Evolutionary conservation across 1,284 basidiomycete genomes (phyloP), one percentile per base, ranked within the genome.

Genomic region (Fomitopsis pinicola): DNA sequence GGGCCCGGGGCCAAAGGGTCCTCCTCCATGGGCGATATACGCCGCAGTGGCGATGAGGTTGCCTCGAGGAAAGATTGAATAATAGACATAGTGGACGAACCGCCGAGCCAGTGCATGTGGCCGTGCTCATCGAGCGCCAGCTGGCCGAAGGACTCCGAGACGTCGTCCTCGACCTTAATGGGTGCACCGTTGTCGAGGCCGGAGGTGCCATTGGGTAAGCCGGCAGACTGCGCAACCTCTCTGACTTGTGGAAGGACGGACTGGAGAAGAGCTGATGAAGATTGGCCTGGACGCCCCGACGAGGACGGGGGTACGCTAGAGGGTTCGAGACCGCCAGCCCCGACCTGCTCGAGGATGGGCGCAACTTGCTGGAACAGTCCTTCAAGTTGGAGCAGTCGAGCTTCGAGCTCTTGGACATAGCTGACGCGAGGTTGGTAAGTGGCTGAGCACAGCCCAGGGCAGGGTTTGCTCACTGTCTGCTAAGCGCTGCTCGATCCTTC

Each of bases 61-160:
- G 89, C 73, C 50, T 87, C 84, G 61, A 85, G 86, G 78, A 95
- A 95, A 5, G 91, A 92, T 71, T 95, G 92, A 59, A 95, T 92
- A 66, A 95, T 82, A 9, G 92, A 92, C 86, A 95, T 90, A 10
- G 93, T 94, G 30, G 92, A 94, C 9, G 92, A 94, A 54, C 92
- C 89, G 38, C 93, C 93, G 68, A 95, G 95, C 93, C 93, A 95
- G 63, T 93, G 86, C 78, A 91, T 87, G 74, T 94, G 92, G 26
- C 93, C 93, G 67, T 94, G 88, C 72, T 95, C 93, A 69, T 95
- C 93, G 53, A 94, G 80, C 30, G 92, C 89, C 60, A 95, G 83
- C 71, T 94, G 92, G 22, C 92, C 93, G 69, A 92, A 89, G 30
- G 89, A 87, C 71, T 93, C 91, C 66, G 83, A 85, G 66, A 92